These are phyloP conservation scores for Colletotrichum costaricense DNA, from an alignment of 2,329 filamentous ascomycete species.

Conservation along the genomic window DNA sequence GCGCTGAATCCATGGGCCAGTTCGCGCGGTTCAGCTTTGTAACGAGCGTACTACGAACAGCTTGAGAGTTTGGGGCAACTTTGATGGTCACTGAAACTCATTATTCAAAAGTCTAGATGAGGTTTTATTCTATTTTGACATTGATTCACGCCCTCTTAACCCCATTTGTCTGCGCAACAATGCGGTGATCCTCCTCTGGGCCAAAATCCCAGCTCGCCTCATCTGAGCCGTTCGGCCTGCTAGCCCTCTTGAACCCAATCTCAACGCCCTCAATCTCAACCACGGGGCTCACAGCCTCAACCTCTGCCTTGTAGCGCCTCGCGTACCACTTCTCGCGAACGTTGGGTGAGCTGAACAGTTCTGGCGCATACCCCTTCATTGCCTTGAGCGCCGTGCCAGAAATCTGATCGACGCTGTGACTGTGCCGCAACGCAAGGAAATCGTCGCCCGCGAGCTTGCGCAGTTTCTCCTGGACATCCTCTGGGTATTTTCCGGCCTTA, in stretches of 20 bases:
- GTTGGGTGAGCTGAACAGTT: conserved; percentile 61
- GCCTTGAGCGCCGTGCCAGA: conserved; percentile 67
- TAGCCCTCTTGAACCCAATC: conserved; percentile 56
- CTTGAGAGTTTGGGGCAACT: neutral
- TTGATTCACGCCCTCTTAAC: neutral
- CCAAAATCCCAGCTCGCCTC: conserved; percentile 67
- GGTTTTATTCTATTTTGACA: neutral
- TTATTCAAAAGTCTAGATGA: neutral
- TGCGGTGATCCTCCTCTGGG: conserved; percentile 50
- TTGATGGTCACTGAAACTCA: neutral
- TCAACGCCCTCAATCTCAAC: conserved; percentile 56
- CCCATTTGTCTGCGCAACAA: neutral
- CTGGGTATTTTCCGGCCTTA: conserved; percentile 67
- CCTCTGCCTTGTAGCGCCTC: conserved; percentile 51
- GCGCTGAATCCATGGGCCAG: neutral
- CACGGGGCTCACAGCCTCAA: conserved; percentile 56
- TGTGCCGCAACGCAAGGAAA: conserved; percentile 68
- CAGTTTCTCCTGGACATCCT: conserved; percentile 62
- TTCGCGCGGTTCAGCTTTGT: neutral
- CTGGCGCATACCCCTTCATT: conserved; percentile 63
- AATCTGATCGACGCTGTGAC: conserved; percentile 74
- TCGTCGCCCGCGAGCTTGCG: conserved; percentile 59
- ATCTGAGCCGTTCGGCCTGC: conserved; percentile 66
- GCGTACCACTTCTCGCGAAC: conserved; percentile 63
- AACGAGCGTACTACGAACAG: neutral